A percentile compares a stretch with the other conserved stretches of the same genome.
phyloP scores from a whole-genome alignment of 306 rosid genomes.

The Vigna angularis region DNA sequence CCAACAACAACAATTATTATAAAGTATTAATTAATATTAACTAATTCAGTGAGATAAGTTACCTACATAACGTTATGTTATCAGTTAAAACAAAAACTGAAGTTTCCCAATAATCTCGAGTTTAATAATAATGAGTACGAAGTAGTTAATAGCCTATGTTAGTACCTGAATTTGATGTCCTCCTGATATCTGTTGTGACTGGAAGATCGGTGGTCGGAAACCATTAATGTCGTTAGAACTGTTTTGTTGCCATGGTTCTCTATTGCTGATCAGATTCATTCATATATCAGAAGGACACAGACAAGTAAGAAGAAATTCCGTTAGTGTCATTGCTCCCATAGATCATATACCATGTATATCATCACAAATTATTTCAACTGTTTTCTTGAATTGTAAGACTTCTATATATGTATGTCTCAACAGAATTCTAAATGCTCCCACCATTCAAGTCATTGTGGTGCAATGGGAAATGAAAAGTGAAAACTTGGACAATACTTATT shows the following conservation, averaged over 20 bases:
- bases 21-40: too few relatives aligned
- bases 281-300: slow-evolving; percentile 3
- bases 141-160: not conserved
- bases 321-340: slow-evolving; percentile 14
- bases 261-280: slow-evolving; percentile 48
- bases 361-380: too few relatives aligned
- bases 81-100: too few relatives aligned
- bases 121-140: not conserved
- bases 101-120: too few relatives aligned
- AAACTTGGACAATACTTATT: not conserved
- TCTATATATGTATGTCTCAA: not conserved
- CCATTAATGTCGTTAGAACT: slow-evolving; percentile 58
- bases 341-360: not conserved
- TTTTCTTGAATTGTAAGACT: too few relatives aligned
- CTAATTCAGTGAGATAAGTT: too few relatives aligned
- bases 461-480: not conserved
- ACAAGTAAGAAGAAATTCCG: not conserved
- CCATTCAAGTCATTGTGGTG: not conserved
- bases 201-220: slow-evolving; percentile 55
- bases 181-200: slow-evolving; percentile 55
- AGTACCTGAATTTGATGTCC: slow-evolving; percentile 75
- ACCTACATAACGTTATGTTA: too few relatives aligned
- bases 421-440: not conserved
- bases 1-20: not conserved
- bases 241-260: slow-evolving; percentile 70